These are phyloP conservation scores for Suillus paluster DNA, from an alignment of 768 basidiomycete species.

Conservation along the genomic window DNA sequence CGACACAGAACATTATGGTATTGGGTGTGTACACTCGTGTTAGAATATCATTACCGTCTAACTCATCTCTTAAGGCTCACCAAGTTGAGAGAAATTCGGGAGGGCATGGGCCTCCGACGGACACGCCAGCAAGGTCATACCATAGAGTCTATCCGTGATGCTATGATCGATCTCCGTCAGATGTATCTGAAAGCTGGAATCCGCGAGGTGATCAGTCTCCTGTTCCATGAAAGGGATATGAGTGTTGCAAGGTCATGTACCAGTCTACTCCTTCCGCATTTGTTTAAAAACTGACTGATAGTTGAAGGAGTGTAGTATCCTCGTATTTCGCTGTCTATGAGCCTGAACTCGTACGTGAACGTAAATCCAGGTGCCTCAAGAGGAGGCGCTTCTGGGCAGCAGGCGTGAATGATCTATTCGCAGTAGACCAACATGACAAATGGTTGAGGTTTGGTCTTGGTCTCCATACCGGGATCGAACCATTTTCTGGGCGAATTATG, in stretches of 20 bases:
- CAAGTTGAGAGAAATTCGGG: background rate
- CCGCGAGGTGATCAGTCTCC: background rate
- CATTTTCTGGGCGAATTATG: constrained; percentile 34
- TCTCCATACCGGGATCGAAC: constrained; percentile 42
- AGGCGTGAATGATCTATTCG: constrained; percentile 43
- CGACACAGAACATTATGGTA: background rate
- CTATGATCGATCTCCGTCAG: background rate
- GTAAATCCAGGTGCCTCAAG: constrained; percentile 25
- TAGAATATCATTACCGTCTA: background rate
- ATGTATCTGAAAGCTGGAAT: background rate
- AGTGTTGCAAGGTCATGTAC: background rate
- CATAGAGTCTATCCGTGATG: background rate
- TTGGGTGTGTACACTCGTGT: background rate
- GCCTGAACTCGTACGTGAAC: constrained; percentile 23
- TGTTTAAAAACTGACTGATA: background rate
- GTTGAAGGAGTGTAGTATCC: background rate
- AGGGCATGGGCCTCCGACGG: background rate
- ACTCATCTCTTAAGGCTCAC: background rate
- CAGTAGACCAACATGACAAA: constrained; percentile 53
- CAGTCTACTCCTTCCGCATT: background rate
- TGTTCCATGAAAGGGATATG: background rate
- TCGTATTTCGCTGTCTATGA: constrained; percentile 12
- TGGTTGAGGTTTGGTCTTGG: constrained; percentile 43
- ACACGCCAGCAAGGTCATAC: background rate
- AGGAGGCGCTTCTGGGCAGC: constrained; percentile 40